phyloP scores from a whole-genome alignment of 2,329 filamentous ascomycete genomes.

The Phialocephala subalpina region DNA sequence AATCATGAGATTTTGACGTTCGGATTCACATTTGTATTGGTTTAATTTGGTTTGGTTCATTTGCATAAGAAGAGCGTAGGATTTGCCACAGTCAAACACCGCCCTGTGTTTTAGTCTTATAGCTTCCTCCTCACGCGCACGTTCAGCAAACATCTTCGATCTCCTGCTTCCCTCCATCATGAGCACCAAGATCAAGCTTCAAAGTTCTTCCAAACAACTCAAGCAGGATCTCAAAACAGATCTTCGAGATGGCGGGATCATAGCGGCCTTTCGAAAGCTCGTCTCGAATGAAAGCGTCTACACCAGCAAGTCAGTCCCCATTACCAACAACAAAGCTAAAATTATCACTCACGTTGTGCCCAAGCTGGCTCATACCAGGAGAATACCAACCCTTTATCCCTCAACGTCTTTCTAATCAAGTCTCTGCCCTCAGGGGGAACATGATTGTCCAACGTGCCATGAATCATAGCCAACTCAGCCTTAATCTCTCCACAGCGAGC shows the following conservation, averaged over 20 bases:
- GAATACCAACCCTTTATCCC: conserved; percentile 77
- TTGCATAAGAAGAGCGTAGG: too few species aligned
- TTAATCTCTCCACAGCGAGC: conserved; percentile 71
- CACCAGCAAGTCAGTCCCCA: not conserved
- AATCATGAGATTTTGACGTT: too few species aligned
- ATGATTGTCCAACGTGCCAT: conserved; percentile 90
- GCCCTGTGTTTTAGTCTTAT: too few species aligned
- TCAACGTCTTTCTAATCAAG: conserved; percentile 81
- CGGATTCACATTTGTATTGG: too few species aligned
- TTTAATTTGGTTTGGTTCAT: too few species aligned
- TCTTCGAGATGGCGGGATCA: conserved; percentile 84
- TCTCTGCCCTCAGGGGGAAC: conserved; percentile 85
- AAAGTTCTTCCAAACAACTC: conserved; percentile 84
- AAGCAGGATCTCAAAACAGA: conserved; percentile 90
- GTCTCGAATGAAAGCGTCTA: conserved; percentile 89
- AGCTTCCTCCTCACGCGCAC: too few species aligned
- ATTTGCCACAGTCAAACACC: too few species aligned
- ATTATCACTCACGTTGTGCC: conserved; percentile 74
- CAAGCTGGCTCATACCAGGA: conserved; percentile 91
- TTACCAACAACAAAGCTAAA: not conserved
- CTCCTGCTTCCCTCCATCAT: conserved; percentile 65
- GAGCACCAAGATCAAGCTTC: conserved; percentile 79
- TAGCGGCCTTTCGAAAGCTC: conserved; percentile 94
- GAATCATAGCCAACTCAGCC: conserved; percentile 87
- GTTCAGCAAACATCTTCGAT: conserved; percentile 76